Conservation (phyloP, 495 filamentous ascomycete genomes). For the Podospora australis region DNA sequence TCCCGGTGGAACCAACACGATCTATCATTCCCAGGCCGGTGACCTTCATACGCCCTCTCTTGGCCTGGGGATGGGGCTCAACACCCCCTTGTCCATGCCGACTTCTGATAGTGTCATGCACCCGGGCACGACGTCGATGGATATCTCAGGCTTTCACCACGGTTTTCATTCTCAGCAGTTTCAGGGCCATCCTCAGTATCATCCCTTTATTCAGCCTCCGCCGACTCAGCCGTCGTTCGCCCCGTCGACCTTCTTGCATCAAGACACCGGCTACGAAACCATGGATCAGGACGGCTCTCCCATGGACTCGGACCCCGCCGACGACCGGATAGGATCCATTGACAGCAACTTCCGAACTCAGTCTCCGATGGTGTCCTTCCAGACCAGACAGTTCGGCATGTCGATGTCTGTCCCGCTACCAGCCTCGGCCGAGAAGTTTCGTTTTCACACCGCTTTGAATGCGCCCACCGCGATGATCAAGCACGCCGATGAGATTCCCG, state of each 20-base stretch:
- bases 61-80: slow-evolving; percentile 53
- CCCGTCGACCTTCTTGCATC: slow-evolving; percentile 72
- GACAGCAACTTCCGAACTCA: slow-evolving; percentile 44
- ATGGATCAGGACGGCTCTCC: slow-evolving; percentile 68
- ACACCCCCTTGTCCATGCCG: slow-evolving; percentile 78
- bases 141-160: slow-evolving; percentile 45
- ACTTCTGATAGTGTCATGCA: slow-evolving; percentile 56
- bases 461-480: slow-evolving; percentile 97
- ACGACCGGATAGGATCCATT: slow-evolving; percentile 44
- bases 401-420: slow-evolving; percentile 35
- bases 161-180: slow-evolving; percentile 58
- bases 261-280: slow-evolving; percentile 67
- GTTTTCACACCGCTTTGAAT: slow-evolving; percentile 83
- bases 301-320: slow-evolving; percentile 41
- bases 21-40: slow-evolving; percentile 78
- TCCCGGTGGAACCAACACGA: slow-evolving; percentile 71
- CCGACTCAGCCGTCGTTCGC: slow-evolving; percentile 58
- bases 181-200: slow-evolving; percentile 61
- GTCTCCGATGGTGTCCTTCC: slow-evolving; percentile 41
- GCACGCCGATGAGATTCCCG: slow-evolving; percentile 75
- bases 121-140: slow-evolving; percentile 51
- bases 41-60: slow-evolving; percentile 85
- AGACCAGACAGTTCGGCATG: slow-evolving; percentile 35
- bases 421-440: slow-evolving; percentile 60
- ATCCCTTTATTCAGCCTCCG: slow-evolving; percentile 61